Conservation (phyloP, 768 basidiomycete species). For the Daedaleopsis sinensis region DNA sequence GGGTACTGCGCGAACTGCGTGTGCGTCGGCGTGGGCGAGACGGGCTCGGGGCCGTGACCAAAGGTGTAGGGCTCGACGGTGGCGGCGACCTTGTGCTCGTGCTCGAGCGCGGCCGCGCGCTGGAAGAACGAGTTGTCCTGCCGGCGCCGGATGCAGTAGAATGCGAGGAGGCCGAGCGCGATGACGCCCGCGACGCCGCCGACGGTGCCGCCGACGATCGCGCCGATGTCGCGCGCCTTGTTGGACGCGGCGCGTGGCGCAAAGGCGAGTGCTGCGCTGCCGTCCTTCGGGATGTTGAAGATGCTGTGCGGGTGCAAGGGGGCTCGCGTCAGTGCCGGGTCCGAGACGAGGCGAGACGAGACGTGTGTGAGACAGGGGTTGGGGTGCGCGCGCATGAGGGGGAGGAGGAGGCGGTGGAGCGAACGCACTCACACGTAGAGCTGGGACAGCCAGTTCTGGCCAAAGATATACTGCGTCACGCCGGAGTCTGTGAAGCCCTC, state of each 20-base stretch:
- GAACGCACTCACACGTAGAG: conserved; percentile 29
- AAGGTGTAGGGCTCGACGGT: conserved; percentile 30
- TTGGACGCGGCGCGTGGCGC: conserved; percentile 22
- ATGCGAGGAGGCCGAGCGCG: conserved; percentile 28
- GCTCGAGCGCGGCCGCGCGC: conserved; percentile 25
- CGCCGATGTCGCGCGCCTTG: conserved; percentile 27
- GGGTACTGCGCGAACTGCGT: neutral
- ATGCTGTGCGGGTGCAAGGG: conserved; percentile 19
- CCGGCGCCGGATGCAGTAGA: conserved; percentile 30
- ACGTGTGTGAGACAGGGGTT: too few species aligned
- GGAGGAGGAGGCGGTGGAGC: neutral
- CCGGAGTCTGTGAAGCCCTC: conserved; percentile 30
- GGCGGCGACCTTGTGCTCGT: conserved; percentile 28
- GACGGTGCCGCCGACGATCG: conserved; percentile 34
- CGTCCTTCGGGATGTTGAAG: conserved; percentile 27
- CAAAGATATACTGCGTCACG: conserved; percentile 27
- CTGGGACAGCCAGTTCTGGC: conserved; percentile 29
- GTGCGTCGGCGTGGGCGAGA: neutral
- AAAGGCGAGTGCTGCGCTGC: conserved; percentile 26
- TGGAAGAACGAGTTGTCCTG: conserved; percentile 23
- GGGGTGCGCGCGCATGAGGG: too few species aligned
- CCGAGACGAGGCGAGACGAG: too few species aligned
- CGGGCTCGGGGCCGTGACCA: conserved; percentile 1
- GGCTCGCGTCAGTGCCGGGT: neutral
- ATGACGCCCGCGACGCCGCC: conserved; percentile 32